phyloP scores from a whole-genome alignment of 345 rosid genomes.

The Eucalyptus dawsonii region DNA sequence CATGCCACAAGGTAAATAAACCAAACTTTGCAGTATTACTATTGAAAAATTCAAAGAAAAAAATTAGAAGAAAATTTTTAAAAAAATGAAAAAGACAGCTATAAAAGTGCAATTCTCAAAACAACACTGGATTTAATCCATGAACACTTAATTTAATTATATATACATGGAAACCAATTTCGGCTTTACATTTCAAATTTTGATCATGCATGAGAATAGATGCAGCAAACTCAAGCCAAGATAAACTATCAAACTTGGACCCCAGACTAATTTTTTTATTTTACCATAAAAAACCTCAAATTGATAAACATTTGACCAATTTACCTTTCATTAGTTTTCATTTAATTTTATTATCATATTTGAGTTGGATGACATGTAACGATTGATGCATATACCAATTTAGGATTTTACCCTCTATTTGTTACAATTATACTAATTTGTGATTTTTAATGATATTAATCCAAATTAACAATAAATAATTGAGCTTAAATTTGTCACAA shows the following conservation, averaged over 20 bases:
- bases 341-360: too few relatives aligned
- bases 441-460: too few relatives aligned
- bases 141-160: not conserved
- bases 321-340: too few relatives aligned
- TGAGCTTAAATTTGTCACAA: too few relatives aligned
- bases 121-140: not conserved
- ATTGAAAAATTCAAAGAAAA: not conserved
- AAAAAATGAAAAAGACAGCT: not conserved
- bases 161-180: not conserved
- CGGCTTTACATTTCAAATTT: not conserved
- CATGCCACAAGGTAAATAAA: not conserved
- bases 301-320: too few relatives aligned
- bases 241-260: not conserved
- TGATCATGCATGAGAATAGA: not conserved
- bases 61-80: not conserved
- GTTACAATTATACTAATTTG: too few relatives aligned
- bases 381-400: too few relatives aligned
- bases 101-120: not conserved
- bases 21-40: not conserved
- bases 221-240: not conserved
- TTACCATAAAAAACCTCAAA: too few relatives aligned
- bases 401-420: too few relatives aligned
- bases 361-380: too few relatives aligned
- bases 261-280: too few relatives aligned
- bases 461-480: too few relatives aligned